Evolutionary conservation across 805 yeast genomes (phyloP), one percentile per base, ranked within the genome.

Genomic region (Hanseniaspora lachancei): DNA sequence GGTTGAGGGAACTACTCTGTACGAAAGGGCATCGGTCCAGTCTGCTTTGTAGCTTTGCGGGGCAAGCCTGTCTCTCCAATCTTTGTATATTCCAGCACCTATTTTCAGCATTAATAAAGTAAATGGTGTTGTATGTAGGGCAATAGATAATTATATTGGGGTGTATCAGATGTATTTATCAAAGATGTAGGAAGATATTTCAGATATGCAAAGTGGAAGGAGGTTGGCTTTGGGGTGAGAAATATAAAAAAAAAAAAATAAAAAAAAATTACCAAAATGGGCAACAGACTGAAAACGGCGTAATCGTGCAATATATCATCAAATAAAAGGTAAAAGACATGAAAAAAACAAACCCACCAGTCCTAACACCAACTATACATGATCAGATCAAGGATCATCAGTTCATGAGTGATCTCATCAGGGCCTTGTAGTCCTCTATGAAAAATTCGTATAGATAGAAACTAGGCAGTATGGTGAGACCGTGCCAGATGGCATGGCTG

Each of bases 401-500:
- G 12, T 23, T 35, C 23, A 15, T 47, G 16, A n/a, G 5, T 10
- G 35, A 10, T 3, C 39, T 16, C 32, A 54, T 18, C 23, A 55
- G 15, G 3, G 54, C 54, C 21, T 44, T 48, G 44, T 70, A 77
- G 57, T 78, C 83, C 35, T 65, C 63, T 5, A 74, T 65, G 68
- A 78, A 73, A 62, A 77, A 84, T 43, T 77, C 78, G 66, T 84
- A 89, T 79, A 95, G 79, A 58, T 78, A 76, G 57, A 78, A 70
- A 0, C 91, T 80, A 0, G 97, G 97, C 63, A 87, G 67, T 1
- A 89, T 81, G 0, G 98, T 93, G 21, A 86, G 78, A 29, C 85
- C 74, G 66, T 93, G 98, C 98, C 98, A 93, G 41, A 91, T 63
- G 0, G 96, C 80, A 68, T 93, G 98, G 0, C 96, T 95, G 69